phyloP scores from a whole-genome alignment of 257 asterid genomes.

The Primulina tabacum region DNA sequence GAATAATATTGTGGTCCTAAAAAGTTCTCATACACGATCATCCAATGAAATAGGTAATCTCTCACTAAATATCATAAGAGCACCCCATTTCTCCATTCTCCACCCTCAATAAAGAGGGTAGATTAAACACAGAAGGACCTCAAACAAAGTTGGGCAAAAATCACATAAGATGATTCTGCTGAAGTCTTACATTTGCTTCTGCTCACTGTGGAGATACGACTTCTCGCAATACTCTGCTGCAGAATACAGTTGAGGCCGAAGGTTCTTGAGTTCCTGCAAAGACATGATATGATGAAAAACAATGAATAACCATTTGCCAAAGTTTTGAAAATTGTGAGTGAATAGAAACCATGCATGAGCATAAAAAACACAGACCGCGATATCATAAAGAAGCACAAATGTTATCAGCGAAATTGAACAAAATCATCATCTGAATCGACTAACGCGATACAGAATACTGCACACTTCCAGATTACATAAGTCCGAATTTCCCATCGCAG shows the following conservation, averaged over 20 bases:
- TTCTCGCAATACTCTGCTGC: conserved; percentile 96
- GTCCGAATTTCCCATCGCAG: background rate
- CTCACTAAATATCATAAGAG: conserved; percentile 2
- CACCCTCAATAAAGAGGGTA: background rate
- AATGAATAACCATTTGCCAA: background rate
- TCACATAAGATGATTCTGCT: background rate
- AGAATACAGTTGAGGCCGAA: conserved; percentile 88
- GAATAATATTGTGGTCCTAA: background rate
- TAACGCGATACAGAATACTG: background rate
- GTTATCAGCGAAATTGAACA: background rate
- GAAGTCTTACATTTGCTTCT: conserved; percentile 76
- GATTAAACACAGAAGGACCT: conserved; percentile 2
- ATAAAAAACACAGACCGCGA: background rate
- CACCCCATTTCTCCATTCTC: conserved; percentile 14
- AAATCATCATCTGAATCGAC: background rate
- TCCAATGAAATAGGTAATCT: conserved; percentile 2
- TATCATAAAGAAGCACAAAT: background rate
- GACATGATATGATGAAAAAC: conserved; percentile 21
- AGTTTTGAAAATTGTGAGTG: background rate
- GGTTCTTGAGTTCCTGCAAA: conserved; percentile 82
- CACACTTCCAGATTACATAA: background rate
- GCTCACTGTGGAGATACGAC: conserved; percentile 81
- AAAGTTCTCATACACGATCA: conserved; percentile 10
- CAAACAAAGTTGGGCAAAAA: conserved; percentile 15
- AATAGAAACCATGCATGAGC: background rate